Evolutionary conservation across 2,329 filamentous ascomycete genomes (phyloP), one percentile per base, ranked within the genome.

Genomic region (Coniochaeta sp.): DNA sequence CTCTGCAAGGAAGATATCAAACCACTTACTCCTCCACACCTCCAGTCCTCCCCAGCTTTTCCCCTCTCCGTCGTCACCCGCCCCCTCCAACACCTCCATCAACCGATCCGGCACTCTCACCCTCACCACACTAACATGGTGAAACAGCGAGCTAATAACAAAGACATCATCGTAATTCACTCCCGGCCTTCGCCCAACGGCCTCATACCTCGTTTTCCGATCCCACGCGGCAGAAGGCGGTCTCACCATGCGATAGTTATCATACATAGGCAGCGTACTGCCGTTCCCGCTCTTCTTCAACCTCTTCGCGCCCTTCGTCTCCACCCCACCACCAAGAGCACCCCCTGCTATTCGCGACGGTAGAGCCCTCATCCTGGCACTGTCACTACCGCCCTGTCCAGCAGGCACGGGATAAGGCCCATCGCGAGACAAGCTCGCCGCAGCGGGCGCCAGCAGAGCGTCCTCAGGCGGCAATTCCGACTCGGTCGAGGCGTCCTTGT

Each of bases 221-320:
- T 86, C 82, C 82, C 82, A 86, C 20, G 73, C 77, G 6, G 73
- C 67, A 9, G 76, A 66, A 0, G 82, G 82, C 8, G 77, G 78
- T 2, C 79, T 73, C 42, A 85, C 71, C 72, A 81, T 83, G 52
- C 82, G 76, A 65, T 85, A 85, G 58, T 74, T 79, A 61, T 85
- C 82, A 61, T 85, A 85, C 46, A 83, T 73, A 55, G 73, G 75
- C 63, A 79, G 66, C n/a, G 38, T 42, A 10, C 6, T 42, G 6
- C 38, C 38, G 49, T 72, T 61, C 10, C 60, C 60, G 10, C 57
- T 57, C 33, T 62, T 79, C 63, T 78, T 81, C 53, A 78, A 75
- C 32, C 74, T 65, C 55, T 75, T 79, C 63, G n/a, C 26, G 24
- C 45, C 45, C 45, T 47, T 47, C 13, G 45, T 18, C 18, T 6